phyloP scores from a whole-genome alignment of 2,329 filamentous ascomycete genomes.

The Aspergillus hiratsukae region DNA sequence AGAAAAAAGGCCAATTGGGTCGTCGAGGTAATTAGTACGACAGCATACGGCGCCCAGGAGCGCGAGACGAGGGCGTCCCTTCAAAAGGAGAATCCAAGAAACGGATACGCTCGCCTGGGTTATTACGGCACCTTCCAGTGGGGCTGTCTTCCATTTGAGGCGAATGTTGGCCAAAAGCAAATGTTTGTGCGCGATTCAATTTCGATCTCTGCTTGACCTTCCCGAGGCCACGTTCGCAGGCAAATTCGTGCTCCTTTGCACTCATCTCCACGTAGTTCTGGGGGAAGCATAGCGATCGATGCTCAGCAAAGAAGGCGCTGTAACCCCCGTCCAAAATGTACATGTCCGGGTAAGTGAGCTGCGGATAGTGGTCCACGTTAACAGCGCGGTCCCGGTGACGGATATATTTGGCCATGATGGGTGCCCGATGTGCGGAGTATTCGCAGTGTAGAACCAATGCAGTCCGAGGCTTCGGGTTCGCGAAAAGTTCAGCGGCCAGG shows the following conservation, averaged over 20 bases:
- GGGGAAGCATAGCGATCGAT: slow-evolving; percentile 78
- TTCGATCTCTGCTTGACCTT: slow-evolving; percentile 86
- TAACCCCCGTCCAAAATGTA: slow-evolving; percentile 97
- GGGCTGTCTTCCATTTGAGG: slow-evolving; percentile 60
- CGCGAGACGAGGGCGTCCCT: slow-evolving; percentile 29
- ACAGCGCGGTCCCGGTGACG: slow-evolving; percentile 80
- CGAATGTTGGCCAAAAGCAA: slow-evolving; percentile 79
- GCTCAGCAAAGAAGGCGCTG: slow-evolving; percentile 80
- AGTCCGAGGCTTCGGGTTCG: slow-evolving; percentile 64
- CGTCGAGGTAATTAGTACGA: slow-evolving; percentile 30
- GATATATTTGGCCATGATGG: slow-evolving; percentile 91
- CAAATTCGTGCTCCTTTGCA: slow-evolving; percentile 82
- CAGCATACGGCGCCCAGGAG: slow-evolving; percentile 42
- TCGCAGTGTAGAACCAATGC: slow-evolving; percentile 95
- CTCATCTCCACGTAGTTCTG: slow-evolving; percentile 98
- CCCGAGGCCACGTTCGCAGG: slow-evolving; percentile 91
- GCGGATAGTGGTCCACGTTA: slow-evolving; percentile 83
- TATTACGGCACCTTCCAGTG: slow-evolving; percentile 46
- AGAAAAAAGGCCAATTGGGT: background rate
- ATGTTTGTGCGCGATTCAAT: slow-evolving; percentile 83
- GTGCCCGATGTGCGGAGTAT: slow-evolving; percentile 93
- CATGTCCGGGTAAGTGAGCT: slow-evolving; percentile 89
- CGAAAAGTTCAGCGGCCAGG: slow-evolving; percentile 74
- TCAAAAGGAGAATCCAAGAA: slow-evolving; percentile 34
- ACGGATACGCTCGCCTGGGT: slow-evolving; percentile 24